Percentiles rank a stretch among this genome's conserved stretches.
These are phyloP conservation scores for Penicillium egyptiacum DNA, from an alignment of 495 filamentous ascomycete species.

Conservation along the genomic window DNA sequence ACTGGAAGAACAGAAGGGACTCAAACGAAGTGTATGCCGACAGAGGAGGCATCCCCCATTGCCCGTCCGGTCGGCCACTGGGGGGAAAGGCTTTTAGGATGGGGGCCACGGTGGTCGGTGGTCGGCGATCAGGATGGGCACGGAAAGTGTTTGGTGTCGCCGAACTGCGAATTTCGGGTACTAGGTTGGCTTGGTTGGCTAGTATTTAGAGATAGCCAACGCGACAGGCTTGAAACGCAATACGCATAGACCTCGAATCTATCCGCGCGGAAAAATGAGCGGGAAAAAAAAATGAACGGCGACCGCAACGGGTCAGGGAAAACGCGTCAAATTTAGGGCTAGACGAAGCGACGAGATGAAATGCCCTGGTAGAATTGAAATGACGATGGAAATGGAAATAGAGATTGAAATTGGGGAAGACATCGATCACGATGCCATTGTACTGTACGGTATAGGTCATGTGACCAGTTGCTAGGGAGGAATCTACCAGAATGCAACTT, in stretches of 20 bases:
- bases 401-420: neutral
- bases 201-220: constrained; percentile 1
- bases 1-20: constrained; percentile 84
- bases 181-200: neutral
- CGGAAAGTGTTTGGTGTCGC: constrained; percentile 17
- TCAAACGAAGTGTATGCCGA: constrained; percentile 82
- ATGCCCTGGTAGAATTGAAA: neutral
- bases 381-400: constrained; percentile 7
- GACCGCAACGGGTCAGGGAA: constrained; percentile 3
- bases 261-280: constrained; percentile 10
- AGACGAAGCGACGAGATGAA: constrained; percentile 3
- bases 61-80: constrained; percentile 46
- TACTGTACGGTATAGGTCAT: constrained; percentile 13
- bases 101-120: constrained; percentile 47
- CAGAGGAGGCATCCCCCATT: constrained; percentile 56
- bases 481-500: constrained; percentile 8
- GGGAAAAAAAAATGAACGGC: constrained; percentile 4
- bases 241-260: constrained; percentile 12
- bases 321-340: neutral
- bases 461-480: constrained; percentile 14
- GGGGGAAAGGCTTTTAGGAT: constrained; percentile 38
- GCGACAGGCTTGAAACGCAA: constrained; percentile 10
- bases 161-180: constrained; percentile 8
- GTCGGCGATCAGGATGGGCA: constrained; percentile 14
- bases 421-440: neutral